A percentile compares a stretch with the other conserved stretches of the same genome.
These are phyloP conservation scores for Backusella australiensis DNA, from an alignment of 192 early-diverging fungal species.

Conservation along the genomic window DNA sequence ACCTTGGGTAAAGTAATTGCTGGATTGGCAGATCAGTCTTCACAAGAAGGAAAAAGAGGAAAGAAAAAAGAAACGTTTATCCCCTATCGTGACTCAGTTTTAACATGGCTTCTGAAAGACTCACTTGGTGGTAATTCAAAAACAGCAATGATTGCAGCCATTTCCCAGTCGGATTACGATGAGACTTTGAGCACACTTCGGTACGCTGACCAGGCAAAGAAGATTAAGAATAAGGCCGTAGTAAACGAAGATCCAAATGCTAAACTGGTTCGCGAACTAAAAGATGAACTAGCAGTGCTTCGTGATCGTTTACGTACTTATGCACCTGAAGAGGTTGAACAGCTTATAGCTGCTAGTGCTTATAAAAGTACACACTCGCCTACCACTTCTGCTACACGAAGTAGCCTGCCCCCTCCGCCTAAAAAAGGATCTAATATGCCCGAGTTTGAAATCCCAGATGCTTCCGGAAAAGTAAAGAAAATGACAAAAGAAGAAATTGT, in stretches of 20 bases:
- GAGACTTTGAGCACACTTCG: conserved; percentile 72
- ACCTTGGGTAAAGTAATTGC: conserved; percentile 94
- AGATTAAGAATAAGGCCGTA: conserved; percentile 75
- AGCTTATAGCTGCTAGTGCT: conserved; percentile 24
- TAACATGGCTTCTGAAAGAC: conserved; percentile 73
- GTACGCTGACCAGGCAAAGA: conserved; percentile 80
- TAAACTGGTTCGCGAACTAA: conserved; percentile 65
- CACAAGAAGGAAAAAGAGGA: conserved; percentile 35
- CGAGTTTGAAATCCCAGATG: conserved; percentile 27
- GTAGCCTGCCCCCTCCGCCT: not conserved
- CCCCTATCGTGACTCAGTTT: conserved; percentile 91
- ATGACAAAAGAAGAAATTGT: conserved; percentile 45
- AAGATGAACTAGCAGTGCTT: conserved; percentile 64
- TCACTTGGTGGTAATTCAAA: conserved; percentile 70
- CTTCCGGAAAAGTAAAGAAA: conserved; percentile 22
- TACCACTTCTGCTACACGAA: not conserved
- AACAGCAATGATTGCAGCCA: conserved; percentile 66
- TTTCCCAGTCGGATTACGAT: conserved; percentile 61
- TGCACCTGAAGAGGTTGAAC: conserved; percentile 38
- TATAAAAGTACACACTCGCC: conserved; percentile 19
- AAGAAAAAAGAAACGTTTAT: conserved; percentile 61
- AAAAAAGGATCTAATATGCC: not conserved
- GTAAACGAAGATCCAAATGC: conserved; percentile 78
- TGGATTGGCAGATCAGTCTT: conserved; percentile 73
- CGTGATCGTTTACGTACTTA: conserved; percentile 41